These are phyloP conservation scores for Avena insularis DNA, from an alignment of 176 grass and related monocot species.

Conservation along the genomic window DNA sequence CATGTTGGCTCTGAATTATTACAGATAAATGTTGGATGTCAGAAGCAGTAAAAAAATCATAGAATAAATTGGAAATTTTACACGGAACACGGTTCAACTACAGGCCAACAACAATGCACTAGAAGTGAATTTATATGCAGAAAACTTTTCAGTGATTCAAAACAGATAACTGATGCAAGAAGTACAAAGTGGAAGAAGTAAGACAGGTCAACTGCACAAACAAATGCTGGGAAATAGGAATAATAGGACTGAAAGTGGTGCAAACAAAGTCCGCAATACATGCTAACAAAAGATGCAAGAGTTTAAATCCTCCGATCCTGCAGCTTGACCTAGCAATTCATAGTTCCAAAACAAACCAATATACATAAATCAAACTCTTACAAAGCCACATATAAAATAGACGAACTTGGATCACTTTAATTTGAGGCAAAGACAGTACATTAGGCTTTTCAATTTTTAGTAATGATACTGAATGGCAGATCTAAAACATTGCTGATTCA, in stretches of 20 bases:
- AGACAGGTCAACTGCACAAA: conserved; percentile 1
- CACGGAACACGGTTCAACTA: neutral
- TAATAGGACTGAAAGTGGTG: neutral
- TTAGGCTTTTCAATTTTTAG: neutral
- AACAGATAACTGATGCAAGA: neutral
- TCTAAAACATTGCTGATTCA: neutral
- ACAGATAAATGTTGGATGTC: conserved; percentile 8
- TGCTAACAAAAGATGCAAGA: neutral
- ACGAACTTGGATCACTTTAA: neutral
- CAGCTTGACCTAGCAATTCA: neutral
- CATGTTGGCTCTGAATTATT: conserved; percentile 51
- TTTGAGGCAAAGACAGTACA: neutral
- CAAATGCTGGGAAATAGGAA: neutral
- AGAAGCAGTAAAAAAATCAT: neutral
- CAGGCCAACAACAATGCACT: conserved; percentile 1
- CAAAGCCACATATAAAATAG: neutral
- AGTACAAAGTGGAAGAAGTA: neutral
- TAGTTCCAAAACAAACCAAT: neutral
- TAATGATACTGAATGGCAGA: neutral
- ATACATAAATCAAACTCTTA: neutral
- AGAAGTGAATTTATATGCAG: neutral
- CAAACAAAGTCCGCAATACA: neutral
- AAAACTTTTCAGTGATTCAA: neutral
- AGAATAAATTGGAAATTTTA: neutral
- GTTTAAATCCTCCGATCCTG: neutral